Evolutionary conservation across 2,329 filamentous ascomycete species (phyloP), one percentile per base, ranked within the genome.

Genomic region (Hypomyces perniciosus): DNA sequence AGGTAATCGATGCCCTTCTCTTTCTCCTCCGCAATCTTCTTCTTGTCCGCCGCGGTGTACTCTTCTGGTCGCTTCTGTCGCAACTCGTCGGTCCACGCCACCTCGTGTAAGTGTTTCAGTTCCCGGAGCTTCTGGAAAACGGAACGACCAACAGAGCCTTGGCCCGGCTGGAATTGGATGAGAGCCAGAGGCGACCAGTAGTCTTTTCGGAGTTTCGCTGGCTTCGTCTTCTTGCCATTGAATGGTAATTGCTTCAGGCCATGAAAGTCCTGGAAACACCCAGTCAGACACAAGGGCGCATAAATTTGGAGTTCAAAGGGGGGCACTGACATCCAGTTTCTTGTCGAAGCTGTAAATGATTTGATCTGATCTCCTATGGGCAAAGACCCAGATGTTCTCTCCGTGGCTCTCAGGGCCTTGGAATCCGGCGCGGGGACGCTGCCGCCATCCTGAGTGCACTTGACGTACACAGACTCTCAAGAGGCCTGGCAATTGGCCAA

Each of bases 141-240:
- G 46, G 74, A 78, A 30, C 77, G 78, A 27, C 84, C 83, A 10
- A 83, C 70, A 28, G 69, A 62, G 52, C 76, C 77, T 37, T 72
- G 67, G 40, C 76, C 78, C 41, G 67, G 54, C 40, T 75, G 75
- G 62, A 87, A 82, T 61, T 76, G 69, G 54, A 86, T 78, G 55
- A 76, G 68, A 46, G 81, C 81, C 60, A 86, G 69, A 6, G 80
- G 79, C 33, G 71, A 69, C 83, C 84, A 86, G 68, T 82, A 80
- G 69, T 87, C 84, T 66, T 82, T 84, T 52, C 84, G 81, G 37
- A 86, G 70, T 60, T 79, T 80, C 48, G 76, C 65, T 2, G 82
- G 82, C 57, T 80, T 78, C 43, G 79, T 75, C 68, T 87, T 85
- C 65, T 86, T 86, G 67, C 83, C 83, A 56, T 82, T 81, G 71